Evolutionary conservation across 163 green algal species (phyloP), one percentile per base, ranked within the genome.

Genomic region (Chlorella variabilis): DNA sequence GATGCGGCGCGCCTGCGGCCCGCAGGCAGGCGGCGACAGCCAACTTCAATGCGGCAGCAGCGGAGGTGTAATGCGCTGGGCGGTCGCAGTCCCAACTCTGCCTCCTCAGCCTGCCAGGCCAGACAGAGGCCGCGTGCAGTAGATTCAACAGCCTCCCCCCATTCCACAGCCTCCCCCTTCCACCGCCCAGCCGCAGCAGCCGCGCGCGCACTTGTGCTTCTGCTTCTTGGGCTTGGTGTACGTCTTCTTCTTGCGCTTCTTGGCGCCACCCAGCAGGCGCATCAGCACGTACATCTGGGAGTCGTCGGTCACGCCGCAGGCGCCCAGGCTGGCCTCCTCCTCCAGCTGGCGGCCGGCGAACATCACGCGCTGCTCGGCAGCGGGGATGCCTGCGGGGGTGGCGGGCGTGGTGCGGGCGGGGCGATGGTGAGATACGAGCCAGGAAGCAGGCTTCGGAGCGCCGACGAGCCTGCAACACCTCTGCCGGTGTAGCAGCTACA

Each of bases 221-320:
- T 94, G 89, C 97, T 99, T 99, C 95, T 99, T 99, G 84, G 97
- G 97, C 94, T 99, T 99, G 90, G 97, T 99, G 96, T 99, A 99
- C 33, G 91, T 97, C 95, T 99, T 99, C 93, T 99, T 99, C 93
- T 99, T 99, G 85, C 97, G 90, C 94, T 99, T 99, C 95, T 99
- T 99, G 83, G 89, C 97, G 89, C 96, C 97, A 93, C 97, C 97
- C 71, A 98, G 90, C 88, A 99, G 90, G 41, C 93, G 86, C 66
- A 96, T 84, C 79, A 95, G 91, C 33, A 95, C 79, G 83, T 97
- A 93, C 68, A 98, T 87, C 41, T 94, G 95, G 33, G 83, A 92
- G 79, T 95, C 92, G 81, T 97, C 95, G 54, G 89, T 84, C 56
- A 97, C 92, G 81, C 95, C 95, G 81, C 88, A 92, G 65, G 90